Percentiles rank a stretch among this genome's conserved stretches.
Conservation (phyloP, 192 early-diverging fungal species). For the Spizellomyces sp. region DNA sequence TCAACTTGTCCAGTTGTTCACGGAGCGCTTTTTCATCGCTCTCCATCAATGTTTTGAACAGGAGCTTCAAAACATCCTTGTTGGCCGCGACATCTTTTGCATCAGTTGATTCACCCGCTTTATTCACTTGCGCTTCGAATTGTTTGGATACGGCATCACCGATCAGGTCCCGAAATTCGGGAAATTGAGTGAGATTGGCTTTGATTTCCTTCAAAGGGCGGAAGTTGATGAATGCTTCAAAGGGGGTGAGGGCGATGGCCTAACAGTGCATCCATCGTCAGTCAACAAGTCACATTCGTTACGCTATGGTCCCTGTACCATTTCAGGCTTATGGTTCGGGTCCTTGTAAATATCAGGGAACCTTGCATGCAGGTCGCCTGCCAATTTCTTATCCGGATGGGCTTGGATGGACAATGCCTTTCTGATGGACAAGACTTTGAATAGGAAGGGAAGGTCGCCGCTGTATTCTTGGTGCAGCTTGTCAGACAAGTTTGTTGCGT, state of each 20-base stretch:
- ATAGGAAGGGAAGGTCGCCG: conserved; percentile 92
- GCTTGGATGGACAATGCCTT: conserved; percentile 97
- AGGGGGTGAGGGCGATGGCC: conserved; percentile 91
- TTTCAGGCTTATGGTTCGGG: conserved; percentile 93
- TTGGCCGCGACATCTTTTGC: conserved; percentile 36
- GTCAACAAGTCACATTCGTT: neutral
- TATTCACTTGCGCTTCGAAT: conserved; percentile 32
- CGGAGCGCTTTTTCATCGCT: conserved; percentile 46
- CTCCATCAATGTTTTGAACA: conserved; percentile 46
- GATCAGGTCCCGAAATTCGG: conserved; percentile 77
- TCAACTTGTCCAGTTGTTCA: conserved; percentile 54
- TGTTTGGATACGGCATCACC: conserved; percentile 50
- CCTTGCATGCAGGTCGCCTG: conserved; percentile 66
- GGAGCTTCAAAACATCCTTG: conserved; percentile 38
- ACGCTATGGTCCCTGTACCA: conserved; percentile 47
- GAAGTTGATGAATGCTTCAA: conserved; percentile 95
- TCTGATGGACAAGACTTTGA: conserved; percentile 78
- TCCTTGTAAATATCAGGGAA: conserved; percentile 91
- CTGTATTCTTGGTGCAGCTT: conserved; percentile 63
- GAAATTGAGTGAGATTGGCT: conserved; percentile 64
- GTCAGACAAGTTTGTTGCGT: conserved; percentile 49
- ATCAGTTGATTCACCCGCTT: neutral
- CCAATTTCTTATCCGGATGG: conserved; percentile 93
- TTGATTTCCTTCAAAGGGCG: conserved; percentile 79
- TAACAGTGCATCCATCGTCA: conserved; percentile 10